Evolutionary conservation across 2,329 filamentous ascomycete genomes (phyloP).

Genomic region (Ophiocordyceps polyrhachis-furcata): DNA sequence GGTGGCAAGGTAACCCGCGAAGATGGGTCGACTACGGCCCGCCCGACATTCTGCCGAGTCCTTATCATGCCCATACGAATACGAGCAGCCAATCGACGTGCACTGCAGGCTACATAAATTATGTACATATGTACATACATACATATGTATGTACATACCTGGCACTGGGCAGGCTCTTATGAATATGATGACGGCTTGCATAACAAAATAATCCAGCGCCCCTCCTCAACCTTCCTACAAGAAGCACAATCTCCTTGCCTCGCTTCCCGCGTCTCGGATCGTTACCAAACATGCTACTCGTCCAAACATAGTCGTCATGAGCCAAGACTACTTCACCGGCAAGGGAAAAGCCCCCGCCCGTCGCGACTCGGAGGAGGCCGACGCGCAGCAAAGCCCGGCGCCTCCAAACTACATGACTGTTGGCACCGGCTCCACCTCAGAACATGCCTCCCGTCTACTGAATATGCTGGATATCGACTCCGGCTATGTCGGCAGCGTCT

Average conservation of each 20-base stretch:
- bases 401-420: slow-evolving; percentile 70
- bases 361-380: slow-evolving; percentile 11
- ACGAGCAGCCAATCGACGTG: background rate
- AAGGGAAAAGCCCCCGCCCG: slow-evolving; percentile 31
- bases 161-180: too few species aligned
- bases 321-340: slow-evolving; percentile 36
- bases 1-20: background rate
- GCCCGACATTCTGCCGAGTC: background rate
- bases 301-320: slow-evolving; percentile 27
- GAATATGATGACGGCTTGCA: background rate
- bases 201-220: background rate
- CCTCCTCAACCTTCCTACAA: background rate
- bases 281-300: slow-evolving; percentile 15
- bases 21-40: background rate
- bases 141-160: too few species aligned
- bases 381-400: slow-evolving; percentile 10
- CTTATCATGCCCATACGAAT: background rate
- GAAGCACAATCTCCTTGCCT: background rate
- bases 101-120: too few species aligned
- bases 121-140: too few species aligned
- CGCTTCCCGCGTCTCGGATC: background rate
- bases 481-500: slow-evolving; percentile 70
- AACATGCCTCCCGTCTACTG: slow-evolving; percentile 65
- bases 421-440: slow-evolving; percentile 61
- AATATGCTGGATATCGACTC: slow-evolving; percentile 74